Evolutionary conservation across 306 rosid genomes (phyloP).

Genomic region (Trifolium fragiferum): DNA sequence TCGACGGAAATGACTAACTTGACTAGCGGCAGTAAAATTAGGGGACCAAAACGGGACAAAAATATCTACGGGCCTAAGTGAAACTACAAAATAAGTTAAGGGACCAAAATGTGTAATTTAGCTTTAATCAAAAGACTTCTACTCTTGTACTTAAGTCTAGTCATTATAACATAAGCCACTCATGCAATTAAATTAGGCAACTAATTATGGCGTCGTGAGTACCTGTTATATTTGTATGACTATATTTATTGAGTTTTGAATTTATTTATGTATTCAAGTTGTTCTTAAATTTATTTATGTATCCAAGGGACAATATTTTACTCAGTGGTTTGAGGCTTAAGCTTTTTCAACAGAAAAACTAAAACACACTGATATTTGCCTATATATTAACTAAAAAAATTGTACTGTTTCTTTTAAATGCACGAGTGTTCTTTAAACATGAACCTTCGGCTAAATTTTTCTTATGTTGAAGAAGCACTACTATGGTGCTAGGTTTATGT

Average conservation of each 20-base stretch:
- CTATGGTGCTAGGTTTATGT: slow-evolving; percentile 12
- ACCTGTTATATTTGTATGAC: too few relatives aligned
- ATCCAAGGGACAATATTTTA: too few relatives aligned
- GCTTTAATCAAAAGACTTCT: background rate
- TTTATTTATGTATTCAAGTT: too few relatives aligned
- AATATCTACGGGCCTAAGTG: too few relatives aligned
- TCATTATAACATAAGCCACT: background rate
- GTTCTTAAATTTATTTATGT: too few relatives aligned
- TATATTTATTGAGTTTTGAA: too few relatives aligned
- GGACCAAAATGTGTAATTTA: too few relatives aligned
- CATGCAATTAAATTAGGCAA: background rate
- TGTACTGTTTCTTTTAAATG: background rate
- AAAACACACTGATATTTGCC: slow-evolving; percentile 9
- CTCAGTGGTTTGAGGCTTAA: too few relatives aligned
- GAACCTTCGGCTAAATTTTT: slow-evolving; percentile 20
- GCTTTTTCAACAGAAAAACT: background rate
- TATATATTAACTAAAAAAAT: background rate
- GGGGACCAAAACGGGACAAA: too few relatives aligned
- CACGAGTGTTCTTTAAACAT: background rate
- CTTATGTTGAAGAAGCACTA: slow-evolving; percentile 31
- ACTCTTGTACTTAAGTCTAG: background rate
- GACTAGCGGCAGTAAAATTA: too few relatives aligned
- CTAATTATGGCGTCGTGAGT: background rate
- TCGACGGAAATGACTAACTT: too few relatives aligned
- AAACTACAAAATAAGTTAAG: background rate